Evolutionary conservation across 768 basidiomycete genomes (phyloP).

Genomic region (Tricholomella constricta): DNA sequence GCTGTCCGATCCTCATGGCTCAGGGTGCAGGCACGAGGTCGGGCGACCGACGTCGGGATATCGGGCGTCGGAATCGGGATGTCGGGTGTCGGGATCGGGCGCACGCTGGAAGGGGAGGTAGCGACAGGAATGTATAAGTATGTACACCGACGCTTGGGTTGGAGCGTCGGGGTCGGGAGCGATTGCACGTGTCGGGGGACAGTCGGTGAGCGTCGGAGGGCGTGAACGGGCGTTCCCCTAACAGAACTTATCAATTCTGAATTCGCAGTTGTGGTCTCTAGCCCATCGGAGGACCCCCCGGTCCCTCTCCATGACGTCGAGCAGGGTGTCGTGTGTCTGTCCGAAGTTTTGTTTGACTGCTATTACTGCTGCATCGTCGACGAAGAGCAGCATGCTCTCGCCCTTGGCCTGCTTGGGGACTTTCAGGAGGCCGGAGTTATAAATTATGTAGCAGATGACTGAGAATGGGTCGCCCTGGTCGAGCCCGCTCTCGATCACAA

Average conservation of each 20-base stretch:
- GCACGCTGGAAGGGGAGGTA: no score
- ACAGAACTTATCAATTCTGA: slow-evolving; percentile 16
- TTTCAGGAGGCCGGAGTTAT: slow-evolving; percentile 20
- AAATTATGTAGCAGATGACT: slow-evolving; percentile 21
- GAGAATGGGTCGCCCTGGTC: slow-evolving; percentile 26
- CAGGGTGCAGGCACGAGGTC: no score
- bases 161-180: no score
- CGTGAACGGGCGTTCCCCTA: no score
- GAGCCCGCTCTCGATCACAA: slow-evolving; percentile 17
- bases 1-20: no score
- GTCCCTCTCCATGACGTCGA: slow-evolving; percentile 14
- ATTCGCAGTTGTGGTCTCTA: slow-evolving; percentile 22
- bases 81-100: no score
- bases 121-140: no score
- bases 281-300: slow-evolving; percentile 30
- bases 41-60: no score
- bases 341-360: slow-evolving; percentile 12
- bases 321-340: slow-evolving; percentile 13
- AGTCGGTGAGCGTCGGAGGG: no score
- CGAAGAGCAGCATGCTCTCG: slow-evolving; percentile 5
- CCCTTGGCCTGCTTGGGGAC: not conserved
- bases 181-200: no score
- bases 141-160: no score
- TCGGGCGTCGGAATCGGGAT: no score
- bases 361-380: slow-evolving; percentile 22